Conservation (phyloP, 257 asterid genomes). For the Solanum appendiculatum region DNA sequence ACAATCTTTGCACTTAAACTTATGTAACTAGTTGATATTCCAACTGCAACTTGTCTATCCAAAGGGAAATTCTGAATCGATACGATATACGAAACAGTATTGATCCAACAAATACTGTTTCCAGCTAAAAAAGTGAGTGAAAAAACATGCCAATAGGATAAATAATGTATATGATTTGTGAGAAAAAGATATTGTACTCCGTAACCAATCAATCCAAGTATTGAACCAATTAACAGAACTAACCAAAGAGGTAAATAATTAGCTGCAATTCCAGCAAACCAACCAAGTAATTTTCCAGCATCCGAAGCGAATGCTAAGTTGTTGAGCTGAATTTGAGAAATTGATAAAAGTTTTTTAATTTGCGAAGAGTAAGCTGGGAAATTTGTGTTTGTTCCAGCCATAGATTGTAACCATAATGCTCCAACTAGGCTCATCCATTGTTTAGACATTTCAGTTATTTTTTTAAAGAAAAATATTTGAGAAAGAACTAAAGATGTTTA, state of each 20-base stretch:
- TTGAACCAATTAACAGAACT: conserved; percentile 53
- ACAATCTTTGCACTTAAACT: conserved; percentile 59
- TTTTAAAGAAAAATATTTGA: too few relatives aligned
- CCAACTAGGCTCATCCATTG: conserved; percentile 71
- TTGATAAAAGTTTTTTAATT: conserved; percentile 40
- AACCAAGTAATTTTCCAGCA: conserved; percentile 76
- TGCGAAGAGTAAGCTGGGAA: conserved; percentile 74
- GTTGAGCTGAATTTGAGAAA: conserved; percentile 62
- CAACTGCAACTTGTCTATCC: conserved; percentile 60
- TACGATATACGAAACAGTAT: conserved; percentile 50
- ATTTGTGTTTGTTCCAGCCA: conserved; percentile 69
- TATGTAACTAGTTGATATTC: conserved; percentile 61
- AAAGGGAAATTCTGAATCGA: conserved; percentile 54
- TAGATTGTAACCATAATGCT: conserved; percentile 67
- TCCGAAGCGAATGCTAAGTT: conserved; percentile 79
- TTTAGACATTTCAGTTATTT: conserved; percentile 23
- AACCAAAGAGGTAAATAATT: conserved; percentile 53
- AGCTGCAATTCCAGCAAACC: conserved; percentile 68
- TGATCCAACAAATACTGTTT: conserved; percentile 73
- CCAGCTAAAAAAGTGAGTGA: conserved; percentile 58
- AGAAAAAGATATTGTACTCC: conserved; percentile 70
- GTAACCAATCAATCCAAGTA: conserved; percentile 56
- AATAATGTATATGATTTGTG: conserved; percentile 1
- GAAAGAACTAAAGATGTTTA: background rate
- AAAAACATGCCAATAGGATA: conserved; percentile 42